These are phyloP conservation scores for Tephrocybe rancida DNA, from an alignment of 768 basidiomycete species.

Conservation along the genomic window DNA sequence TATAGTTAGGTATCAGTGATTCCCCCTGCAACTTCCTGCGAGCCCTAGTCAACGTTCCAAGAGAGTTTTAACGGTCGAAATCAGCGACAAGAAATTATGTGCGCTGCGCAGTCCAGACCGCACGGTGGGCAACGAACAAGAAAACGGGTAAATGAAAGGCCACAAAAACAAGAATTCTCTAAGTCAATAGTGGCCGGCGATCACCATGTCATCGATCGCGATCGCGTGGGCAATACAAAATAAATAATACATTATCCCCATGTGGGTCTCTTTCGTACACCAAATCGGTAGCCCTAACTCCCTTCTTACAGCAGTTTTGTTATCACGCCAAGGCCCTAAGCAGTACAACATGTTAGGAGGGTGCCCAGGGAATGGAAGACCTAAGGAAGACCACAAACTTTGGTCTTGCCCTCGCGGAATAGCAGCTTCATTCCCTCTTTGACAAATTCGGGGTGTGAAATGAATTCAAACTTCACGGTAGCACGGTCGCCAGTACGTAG, in stretches of 20 bases:
- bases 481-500: conserved; percentile 95
- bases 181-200: conserved; percentile 4
- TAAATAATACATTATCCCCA: conserved; percentile 5
- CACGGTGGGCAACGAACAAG: background rate
- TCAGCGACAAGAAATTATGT: background rate
- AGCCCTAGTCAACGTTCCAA: background rate
- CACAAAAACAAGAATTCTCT: background rate
- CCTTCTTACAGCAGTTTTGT: conserved; percentile 57
- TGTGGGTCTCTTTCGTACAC: background rate
- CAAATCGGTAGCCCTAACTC: background rate
- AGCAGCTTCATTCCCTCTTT: conserved; percentile 93
- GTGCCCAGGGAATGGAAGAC: background rate
- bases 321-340: conserved; percentile 78
- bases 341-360: background rate
- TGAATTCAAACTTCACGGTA: conserved; percentile 93
- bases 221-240: background rate
- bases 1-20: background rate
- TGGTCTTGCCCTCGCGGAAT: conserved; percentile 95
- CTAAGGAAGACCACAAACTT: conserved; percentile 52
- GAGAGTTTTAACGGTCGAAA: background rate
- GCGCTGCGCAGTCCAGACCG: conserved; percentile 5
- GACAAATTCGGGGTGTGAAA: conserved; percentile 88
- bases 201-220: conserved; percentile 6
- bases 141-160: conserved; percentile 1
- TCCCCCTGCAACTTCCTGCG: background rate